Evolutionary conservation across 352 stramenopile genomes (phyloP), one percentile per base, ranked within the genome.

Genomic region (Phytophthora ohioensis): DNA sequence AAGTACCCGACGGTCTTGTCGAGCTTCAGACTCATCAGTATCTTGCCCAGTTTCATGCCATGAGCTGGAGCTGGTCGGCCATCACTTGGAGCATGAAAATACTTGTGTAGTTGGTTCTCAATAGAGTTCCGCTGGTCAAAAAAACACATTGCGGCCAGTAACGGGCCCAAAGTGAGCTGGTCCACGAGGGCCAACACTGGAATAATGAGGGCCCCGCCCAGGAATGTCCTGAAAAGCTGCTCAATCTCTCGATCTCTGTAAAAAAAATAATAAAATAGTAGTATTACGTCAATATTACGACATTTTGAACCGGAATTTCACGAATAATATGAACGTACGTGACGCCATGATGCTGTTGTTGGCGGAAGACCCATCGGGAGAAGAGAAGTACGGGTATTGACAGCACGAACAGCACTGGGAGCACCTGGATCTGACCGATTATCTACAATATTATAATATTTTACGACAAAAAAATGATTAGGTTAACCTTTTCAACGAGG

Each of bases 1-100:
- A 87, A 90, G 61, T 89, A 89, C 43, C 83, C 83, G 6, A 91
- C 12, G 5, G 82, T 88, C 46, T 90, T 84, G 55, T 87, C 46
- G 15, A 92, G 58, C 48, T 91, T 49, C 12, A 92, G 59, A 34
- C 78, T 70, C 55, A 77, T 58, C 38, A 89, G 46, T 17, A 91
- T 57, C 43, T 91, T 79, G 6, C 65, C 71, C 13, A 87, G 57
- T 15, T 76, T 79, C 3, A 73, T 72, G 30, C 47, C 41, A 39
- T 86, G 74, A 2, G 58, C 56, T 38, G 53, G 43, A 7, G 36
- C 56, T 11, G 54, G 21, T 52, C 35, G 56, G 30, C 60, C 35
- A 32, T 57, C 51, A 48, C n/a, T 45, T 34, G 63, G 30, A 31
- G 75, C 61, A 30, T 74, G 39, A 10, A 86, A 57, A 34, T 81